Evolutionary conservation across 352 stramenopile genomes (phyloP).

Genomic region (Globisporangium uncinulatum): DNA sequence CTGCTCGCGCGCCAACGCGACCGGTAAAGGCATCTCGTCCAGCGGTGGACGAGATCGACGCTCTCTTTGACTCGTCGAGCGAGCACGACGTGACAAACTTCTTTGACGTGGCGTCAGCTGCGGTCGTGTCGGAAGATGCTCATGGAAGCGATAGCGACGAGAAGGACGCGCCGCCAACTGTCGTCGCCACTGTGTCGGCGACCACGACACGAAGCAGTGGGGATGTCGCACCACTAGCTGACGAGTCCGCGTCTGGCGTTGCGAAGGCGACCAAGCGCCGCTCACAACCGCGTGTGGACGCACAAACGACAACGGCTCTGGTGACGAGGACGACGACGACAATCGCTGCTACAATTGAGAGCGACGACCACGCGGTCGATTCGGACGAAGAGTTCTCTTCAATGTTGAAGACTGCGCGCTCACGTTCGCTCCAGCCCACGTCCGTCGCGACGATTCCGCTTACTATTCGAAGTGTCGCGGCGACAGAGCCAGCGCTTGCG

Average conservation of each 20-base stretch:
- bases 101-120: slow-evolving; percentile 11
- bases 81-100: slow-evolving; percentile 39
- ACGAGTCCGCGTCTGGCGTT: slow-evolving; percentile 7
- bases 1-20: neutral
- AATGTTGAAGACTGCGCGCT: neutral
- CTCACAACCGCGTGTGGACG: neutral
- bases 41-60: slow-evolving; percentile 53
- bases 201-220: neutral
- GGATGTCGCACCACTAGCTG: neutral
- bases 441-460: neutral
- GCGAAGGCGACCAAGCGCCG: neutral
- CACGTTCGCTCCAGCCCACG: neutral
- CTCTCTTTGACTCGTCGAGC: slow-evolving; percentile 48
- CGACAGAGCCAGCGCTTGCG: neutral
- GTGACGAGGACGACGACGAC: neutral
- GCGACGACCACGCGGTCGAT: neutral
- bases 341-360: neutral
- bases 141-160: neutral
- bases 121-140: neutral
- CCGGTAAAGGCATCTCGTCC: neutral
- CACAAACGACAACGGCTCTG: neutral
- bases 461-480: neutral
- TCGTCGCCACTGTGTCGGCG: neutral
- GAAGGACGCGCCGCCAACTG: neutral
- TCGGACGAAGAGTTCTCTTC: slow-evolving; percentile 26